A percentile compares a stretch with the other conserved stretches of the same genome.
phyloP scores from a whole-genome alignment of 129 eudicot genomes.

The Oenanthe sinensis region DNA sequence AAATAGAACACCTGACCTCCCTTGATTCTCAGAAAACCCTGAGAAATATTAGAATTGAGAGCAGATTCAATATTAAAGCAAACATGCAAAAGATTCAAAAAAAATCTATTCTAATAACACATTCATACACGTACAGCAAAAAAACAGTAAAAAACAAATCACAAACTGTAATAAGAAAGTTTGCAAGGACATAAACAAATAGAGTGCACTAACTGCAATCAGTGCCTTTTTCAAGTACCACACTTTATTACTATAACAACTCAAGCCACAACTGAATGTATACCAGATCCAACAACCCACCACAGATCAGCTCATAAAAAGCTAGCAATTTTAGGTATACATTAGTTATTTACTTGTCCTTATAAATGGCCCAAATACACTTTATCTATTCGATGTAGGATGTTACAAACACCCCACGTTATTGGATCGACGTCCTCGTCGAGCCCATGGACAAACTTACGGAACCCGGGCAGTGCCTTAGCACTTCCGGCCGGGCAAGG shows the following conservation, averaged over 20 bases:
- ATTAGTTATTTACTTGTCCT: no score
- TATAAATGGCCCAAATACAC: no score
- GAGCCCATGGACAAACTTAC: no score
- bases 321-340: no score
- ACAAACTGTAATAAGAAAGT: neutral
- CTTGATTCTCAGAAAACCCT: conserved; percentile 40
- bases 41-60: conserved; percentile 7
- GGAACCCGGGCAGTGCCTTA: no score
- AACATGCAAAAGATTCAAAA: neutral
- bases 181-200: neutral
- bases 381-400: no score
- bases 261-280: no score
- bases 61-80: neutral
- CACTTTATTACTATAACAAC: neutral
- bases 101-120: neutral
- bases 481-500: no score
- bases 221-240: neutral
- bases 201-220: neutral
- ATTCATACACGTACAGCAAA: neutral
- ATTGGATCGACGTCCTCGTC: no score
- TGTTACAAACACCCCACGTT: no score
- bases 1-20: conserved; percentile 48
- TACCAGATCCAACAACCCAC: no score
- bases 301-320: no score
- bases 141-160: neutral